phyloP scores from a whole-genome alignment of 345 rosid species.

The Camelina neglecta region DNA sequence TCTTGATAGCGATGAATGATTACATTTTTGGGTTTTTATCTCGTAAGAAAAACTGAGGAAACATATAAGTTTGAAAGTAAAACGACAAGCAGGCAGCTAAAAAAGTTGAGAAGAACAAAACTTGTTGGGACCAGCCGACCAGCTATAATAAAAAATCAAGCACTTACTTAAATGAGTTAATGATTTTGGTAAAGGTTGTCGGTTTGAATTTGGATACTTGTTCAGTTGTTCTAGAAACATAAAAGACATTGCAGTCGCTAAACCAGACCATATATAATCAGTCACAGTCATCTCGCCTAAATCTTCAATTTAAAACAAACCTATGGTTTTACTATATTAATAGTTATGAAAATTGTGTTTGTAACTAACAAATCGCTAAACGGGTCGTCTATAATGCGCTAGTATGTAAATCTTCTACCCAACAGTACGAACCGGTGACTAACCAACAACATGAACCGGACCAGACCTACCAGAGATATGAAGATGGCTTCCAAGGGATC shows the following conservation, averaged over 20 bases:
- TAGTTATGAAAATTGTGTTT: too few species aligned
- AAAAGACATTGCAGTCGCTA: neutral
- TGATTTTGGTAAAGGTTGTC: slow-evolving; percentile 22
- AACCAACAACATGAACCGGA: neutral
- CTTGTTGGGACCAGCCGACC: neutral
- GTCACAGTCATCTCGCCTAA: neutral
- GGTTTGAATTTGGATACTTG: slow-evolving; percentile 28
- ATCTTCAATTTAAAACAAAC: too few species aligned
- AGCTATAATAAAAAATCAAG: neutral
- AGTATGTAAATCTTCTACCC: neutral
- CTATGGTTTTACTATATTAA: too few species aligned
- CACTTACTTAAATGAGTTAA: slow-evolving; percentile 14
- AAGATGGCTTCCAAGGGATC: neutral
- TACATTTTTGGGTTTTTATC: neutral
- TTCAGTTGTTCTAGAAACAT: neutral
- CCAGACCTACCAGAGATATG: neutral
- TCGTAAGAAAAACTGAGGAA: neutral
- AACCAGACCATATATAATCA: neutral
- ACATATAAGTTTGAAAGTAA: neutral
- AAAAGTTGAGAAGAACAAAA: neutral
- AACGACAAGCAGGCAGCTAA: neutral
- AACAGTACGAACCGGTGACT: neutral
- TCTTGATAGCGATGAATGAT: neutral
- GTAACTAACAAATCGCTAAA: neutral
- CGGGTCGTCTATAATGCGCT: neutral